Evolutionary conservation across 2,329 filamentous ascomycete species (phyloP), one percentile per base, ranked within the genome.

Genomic region (Leptographium wingfieldii): DNA sequence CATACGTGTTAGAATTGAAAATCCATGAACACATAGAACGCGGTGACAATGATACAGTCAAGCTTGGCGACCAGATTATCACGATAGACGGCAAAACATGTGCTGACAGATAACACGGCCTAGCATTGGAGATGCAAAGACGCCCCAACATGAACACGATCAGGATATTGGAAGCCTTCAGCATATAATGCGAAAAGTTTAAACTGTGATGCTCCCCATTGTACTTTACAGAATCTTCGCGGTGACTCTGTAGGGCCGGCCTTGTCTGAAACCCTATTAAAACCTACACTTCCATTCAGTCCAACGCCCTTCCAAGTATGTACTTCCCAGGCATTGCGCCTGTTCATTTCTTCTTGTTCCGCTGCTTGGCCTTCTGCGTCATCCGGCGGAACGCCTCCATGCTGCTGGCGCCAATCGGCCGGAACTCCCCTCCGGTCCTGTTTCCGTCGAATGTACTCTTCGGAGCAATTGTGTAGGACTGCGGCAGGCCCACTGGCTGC

Each of bases 21-120:
- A 96, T 99, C 73, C 94, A 97, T 71, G 82, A 95, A 63, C 77
- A 95, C 65, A 99, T 87, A 35, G 92, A 99, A 73, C 80, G 90
- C 65, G 91, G 94, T 59, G 88, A 97, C 73, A 99, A 99, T 69
- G 91, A 96, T 67, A 89, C 86, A 40, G 83, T 96, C 68, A 95
- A 92, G 73, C 77, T 83, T 62, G 63, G 57, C 3, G 56, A 51
- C 49, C 71, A 67, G 59, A 69, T 64, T 11, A 59, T 69, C 62
- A 73, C 65, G 56, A 66, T 69, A 12, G 70, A 68, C 54, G 67
- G 66, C n/a, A 69, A 69, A 62, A 70, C 66, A 57, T 72, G 70
- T 60, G 65, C 66, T 4, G 66, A 68, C 55, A 63, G 59, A 54
- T 69, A 61, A 64, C 40, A 46, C 27, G 14, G 35, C 40, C 12